Evolutionary conservation across 306 rosid genomes (phyloP), one percentile per base, ranked within the genome.

Genomic region (Arachis hypogaea): DNA sequence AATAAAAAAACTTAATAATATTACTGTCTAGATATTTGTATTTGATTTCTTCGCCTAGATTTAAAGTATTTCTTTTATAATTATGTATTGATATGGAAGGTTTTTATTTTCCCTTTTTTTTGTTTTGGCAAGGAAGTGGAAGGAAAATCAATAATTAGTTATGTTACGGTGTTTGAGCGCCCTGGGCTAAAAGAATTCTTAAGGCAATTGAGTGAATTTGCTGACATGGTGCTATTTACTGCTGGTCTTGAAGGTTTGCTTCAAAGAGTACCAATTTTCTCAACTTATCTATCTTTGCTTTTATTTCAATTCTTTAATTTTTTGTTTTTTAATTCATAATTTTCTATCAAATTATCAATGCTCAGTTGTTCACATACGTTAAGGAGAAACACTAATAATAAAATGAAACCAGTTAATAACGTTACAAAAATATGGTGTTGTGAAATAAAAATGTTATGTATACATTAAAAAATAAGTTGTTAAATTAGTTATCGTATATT

Each of bases 171-270:
- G 65, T 93, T 91, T 71, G 98, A 93, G 83, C 96, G 98, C 58
- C 98, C 96, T 29, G 98, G 97, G 52, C 80, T 93, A 91, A 82
- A 85, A 63, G 96, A 93, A 69, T 93, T 93, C 86, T 82, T 91
- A 66, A 80, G 69, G 50, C 86, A 74, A 80, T 75, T 87, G 22
- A 54, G 88, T 83, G 91, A 91, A 83, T 89, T 93, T 88, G 90
- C 96, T 28, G 93, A 91, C 69, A 75, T 91, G 77, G 88, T 89
- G 69, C 83, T 93, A 56, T 91, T 93, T 74, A 93, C 98, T 47
- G 96, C 97, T 42, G 97, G 97, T 71, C 92, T 93, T 74, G 97
- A 93, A 93, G 98, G 98, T 91, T 71, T 59, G 75, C 66, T 68
- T 6, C 66, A 63, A 51, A 82, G 38, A 33, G 1, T 57, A 73